A percentile compares a stretch with the other conserved stretches of the same genome.
phyloP scores from a whole-genome alignment of 1,284 basidiomycete species.

The Boletellus deceptivus region DNA sequence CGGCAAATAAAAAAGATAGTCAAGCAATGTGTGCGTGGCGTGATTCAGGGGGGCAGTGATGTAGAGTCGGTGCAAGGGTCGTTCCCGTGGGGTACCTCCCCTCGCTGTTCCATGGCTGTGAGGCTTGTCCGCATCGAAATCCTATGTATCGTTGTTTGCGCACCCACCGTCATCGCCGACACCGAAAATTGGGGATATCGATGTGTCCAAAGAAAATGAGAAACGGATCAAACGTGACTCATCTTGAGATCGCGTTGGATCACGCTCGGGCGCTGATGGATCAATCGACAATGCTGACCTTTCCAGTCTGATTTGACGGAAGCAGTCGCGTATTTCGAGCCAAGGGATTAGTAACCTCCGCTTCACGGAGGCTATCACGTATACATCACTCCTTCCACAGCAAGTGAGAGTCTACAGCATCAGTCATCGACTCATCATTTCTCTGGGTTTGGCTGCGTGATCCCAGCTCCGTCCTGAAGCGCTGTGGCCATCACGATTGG shows the following conservation, averaged over 20 bases:
- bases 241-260: neutral
- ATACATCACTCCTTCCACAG: conserved; percentile 2
- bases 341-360: too few species aligned
- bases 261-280: neutral
- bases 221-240: neutral
- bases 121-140: neutral
- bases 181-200: neutral
- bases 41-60: neutral
- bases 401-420: neutral
- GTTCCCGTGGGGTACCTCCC: neutral
- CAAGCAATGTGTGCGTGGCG: neutral
- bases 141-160: neutral
- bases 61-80: neutral
- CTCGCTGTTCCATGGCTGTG: neutral
- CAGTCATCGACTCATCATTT: conserved; percentile 10
- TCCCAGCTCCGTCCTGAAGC: conserved; percentile 25
- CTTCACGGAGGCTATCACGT: neutral
- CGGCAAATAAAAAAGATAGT: neutral
- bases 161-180: too few species aligned
- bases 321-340: neutral
- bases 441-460: conserved; percentile 23
- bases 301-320: neutral
- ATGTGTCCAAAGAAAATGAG: neutral
- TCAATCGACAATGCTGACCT: neutral
- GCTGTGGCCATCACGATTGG: conserved; percentile 42